phyloP scores from a whole-genome alignment of 1,284 basidiomycete species.

The Trametes hirsuta region DNA sequence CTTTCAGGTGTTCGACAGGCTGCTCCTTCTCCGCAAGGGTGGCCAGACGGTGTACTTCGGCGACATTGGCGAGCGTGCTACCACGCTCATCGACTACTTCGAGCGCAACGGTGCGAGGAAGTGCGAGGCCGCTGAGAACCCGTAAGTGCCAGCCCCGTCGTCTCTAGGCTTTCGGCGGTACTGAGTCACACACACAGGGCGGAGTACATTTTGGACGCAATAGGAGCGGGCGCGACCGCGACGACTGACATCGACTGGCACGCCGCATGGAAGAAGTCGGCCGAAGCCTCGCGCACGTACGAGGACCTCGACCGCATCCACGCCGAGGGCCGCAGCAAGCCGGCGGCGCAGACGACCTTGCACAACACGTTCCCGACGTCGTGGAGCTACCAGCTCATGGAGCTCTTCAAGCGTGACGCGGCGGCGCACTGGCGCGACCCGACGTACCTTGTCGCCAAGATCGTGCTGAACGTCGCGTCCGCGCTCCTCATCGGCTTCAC shows the following conservation, averaged over 20 bases:
- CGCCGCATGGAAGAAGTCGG: conserved; percentile 36
- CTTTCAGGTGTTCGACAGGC: conserved; percentile 72
- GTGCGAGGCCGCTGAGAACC: conserved; percentile 46
- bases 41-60: conserved; percentile 82
- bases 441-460: conserved; percentile 78
- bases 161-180: not conserved
- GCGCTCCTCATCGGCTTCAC: conserved; percentile 72
- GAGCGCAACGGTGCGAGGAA: conserved; percentile 56
- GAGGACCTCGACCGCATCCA: conserved; percentile 38
- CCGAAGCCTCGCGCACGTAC: conserved; percentile 29
- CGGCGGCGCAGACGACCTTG: conserved; percentile 33
- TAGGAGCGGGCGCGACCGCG: conserved; percentile 61
- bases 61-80: conserved; percentile 64
- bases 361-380: conserved; percentile 53
- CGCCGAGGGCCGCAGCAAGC: conserved; percentile 35
- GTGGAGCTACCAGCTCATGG: conserved; percentile 47
- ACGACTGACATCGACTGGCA: conserved; percentile 39
- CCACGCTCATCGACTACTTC: conserved; percentile 69
- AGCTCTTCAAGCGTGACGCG: conserved; percentile 53
- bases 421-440: conserved; percentile 67
- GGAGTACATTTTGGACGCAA: conserved; percentile 72
- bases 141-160: conserved; percentile 37
- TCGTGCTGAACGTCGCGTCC: conserved; percentile 56
- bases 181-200: conserved; percentile 47
- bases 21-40: conserved; percentile 65